These are phyloP conservation scores for Botrytis fragariae DNA, from an alignment of 2,329 filamentous ascomycete genomes.

Conservation along the genomic window DNA sequence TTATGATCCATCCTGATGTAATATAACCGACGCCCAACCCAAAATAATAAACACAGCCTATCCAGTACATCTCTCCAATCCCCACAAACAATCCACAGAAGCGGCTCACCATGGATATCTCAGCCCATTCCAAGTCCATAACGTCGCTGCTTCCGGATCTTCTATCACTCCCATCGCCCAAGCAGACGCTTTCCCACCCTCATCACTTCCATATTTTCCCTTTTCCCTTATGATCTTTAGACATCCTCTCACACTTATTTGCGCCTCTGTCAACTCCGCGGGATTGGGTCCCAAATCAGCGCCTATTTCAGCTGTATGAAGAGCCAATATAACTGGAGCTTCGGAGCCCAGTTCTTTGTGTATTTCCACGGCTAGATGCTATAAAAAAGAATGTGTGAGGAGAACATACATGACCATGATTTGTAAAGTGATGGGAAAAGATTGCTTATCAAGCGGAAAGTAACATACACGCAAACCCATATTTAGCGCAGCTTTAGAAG, in stretches of 20 bases:
- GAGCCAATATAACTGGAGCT: neutral
- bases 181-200: neutral
- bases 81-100: neutral
- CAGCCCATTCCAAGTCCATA: constrained; percentile 9
- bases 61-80: neutral
- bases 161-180: neutral
- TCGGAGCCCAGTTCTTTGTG: neutral
- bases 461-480: constrained; percentile 45
- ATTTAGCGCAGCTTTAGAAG: constrained; percentile 57
- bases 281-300: neutral
- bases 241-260: neutral
- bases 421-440: neutral
- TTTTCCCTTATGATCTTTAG: constrained; percentile 1
- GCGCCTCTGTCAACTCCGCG: neutral
- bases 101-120: constrained; percentile 4
- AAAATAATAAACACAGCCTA: neutral
- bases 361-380: constrained; percentile 3
- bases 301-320: constrained; percentile 1
- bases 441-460: neutral
- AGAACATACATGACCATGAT: too few relatives aligned
- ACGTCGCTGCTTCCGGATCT: neutral
- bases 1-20: neutral
- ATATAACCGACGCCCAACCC: neutral
- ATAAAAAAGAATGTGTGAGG: neutral
- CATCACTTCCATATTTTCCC: constrained; percentile 2